These are phyloP conservation scores for Basidiobolus heterosporus DNA, from an alignment of 371 early-diverging fungal genomes.

Conservation along the genomic window DNA sequence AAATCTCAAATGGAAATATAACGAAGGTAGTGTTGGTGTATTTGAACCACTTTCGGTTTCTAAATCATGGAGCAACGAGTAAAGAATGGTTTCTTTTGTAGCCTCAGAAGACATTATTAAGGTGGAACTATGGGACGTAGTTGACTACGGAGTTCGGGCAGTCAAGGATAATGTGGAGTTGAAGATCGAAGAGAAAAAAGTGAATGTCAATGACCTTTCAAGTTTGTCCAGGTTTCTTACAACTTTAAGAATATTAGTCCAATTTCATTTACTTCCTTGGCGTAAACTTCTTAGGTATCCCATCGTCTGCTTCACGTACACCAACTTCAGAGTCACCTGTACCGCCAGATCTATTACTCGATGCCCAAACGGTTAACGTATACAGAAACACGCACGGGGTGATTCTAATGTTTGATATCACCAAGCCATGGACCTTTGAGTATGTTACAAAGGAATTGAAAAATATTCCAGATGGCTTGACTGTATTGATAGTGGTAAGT, in stretches of 20 bases:
- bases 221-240: background rate
- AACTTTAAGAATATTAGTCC: background rate
- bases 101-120: slow-evolving; percentile 48
- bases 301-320: slow-evolving; percentile 8
- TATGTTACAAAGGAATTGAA: slow-evolving; percentile 28
- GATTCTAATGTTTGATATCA: slow-evolving; percentile 36
- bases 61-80: too few relatives aligned
- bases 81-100: too few relatives aligned
- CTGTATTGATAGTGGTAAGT: slow-evolving; percentile 35
- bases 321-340: slow-evolving; percentile 3
- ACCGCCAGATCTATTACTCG: slow-evolving; percentile 14
- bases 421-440: slow-evolving; percentile 45
- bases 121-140: slow-evolving; percentile 53
- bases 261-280: background rate
- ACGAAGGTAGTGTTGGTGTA: slow-evolving; percentile 28
- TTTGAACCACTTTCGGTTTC: too few relatives aligned
- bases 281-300: background rate
- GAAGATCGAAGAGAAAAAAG: background rate
- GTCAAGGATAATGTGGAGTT: background rate
- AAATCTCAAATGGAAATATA: slow-evolving; percentile 48
- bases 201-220: background rate
- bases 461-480: slow-evolving; percentile 29
- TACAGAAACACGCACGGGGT: slow-evolving; percentile 42
- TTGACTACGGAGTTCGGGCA: slow-evolving; percentile 27
- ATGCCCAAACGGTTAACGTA: slow-evolving; percentile 45